Conservation (phyloP, 1,284 basidiomycete genomes). For the Puccinia brachypodii region DNA sequence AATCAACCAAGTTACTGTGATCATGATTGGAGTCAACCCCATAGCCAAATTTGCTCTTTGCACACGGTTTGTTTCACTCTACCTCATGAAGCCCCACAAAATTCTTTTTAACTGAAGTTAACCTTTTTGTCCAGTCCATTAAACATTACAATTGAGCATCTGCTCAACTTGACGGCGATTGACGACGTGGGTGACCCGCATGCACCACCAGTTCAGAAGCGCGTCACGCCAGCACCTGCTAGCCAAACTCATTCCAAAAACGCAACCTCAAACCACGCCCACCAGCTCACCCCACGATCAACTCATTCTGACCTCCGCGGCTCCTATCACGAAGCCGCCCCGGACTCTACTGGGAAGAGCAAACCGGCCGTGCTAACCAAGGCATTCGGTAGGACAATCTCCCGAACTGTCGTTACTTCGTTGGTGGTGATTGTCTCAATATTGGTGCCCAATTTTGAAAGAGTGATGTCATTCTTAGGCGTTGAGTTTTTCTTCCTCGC, state of each 20-base stretch:
- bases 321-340: background rate
- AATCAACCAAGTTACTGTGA: conserved; percentile 12
- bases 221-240: background rate
- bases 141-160: conserved; percentile 44
- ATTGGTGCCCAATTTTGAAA: conserved; percentile 38
- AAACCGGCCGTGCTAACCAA: conserved; percentile 8
- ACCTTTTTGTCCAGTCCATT: conserved; percentile 4
- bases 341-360: background rate
- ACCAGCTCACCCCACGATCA: conserved; percentile 8
- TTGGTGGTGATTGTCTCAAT: conserved; percentile 41
- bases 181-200: conserved; percentile 19
- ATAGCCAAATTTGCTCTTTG: conserved; percentile 41
- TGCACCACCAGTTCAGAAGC: background rate
- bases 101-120: background rate
- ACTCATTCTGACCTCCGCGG: conserved; percentile 3
- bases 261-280: background rate
- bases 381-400: conserved; percentile 18
- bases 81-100: background rate
- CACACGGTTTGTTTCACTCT: conserved; percentile 12
- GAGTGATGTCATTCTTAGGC: conserved; percentile 42
- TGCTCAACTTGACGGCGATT: conserved; percentile 13
- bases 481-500: conserved; percentile 9
- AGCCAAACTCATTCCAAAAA: background rate
- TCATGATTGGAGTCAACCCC: conserved; percentile 38
- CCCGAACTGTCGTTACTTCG: conserved; percentile 24